Base-by-base conservation (phyloP, 2,329 filamentous ascomycete species). In the Chrysoporthe austroafricana region DNA sequence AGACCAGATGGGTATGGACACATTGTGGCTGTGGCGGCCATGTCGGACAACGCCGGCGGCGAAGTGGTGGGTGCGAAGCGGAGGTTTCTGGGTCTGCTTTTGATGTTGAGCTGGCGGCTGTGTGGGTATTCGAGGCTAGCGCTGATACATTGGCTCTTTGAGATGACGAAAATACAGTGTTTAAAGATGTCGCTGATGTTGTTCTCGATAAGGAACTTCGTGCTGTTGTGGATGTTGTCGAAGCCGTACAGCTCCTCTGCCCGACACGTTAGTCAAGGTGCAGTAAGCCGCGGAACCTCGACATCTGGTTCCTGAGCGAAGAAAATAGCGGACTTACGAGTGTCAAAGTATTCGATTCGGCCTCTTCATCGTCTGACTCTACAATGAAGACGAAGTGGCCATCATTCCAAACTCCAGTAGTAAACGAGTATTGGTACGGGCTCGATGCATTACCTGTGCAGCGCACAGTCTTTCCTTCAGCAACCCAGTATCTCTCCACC, bases 361-460 rank as follows among this genome's bases (percentile, higher is more conserved):
- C 59, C 59, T 62, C 14, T 8, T 62, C 59, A 11, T 62, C 59
- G 32, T 44, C 59, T 42, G 59, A 62, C 14, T 62, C 44, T 26
- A 62, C 59, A 18, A 62, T 50, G 32, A 62, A 62, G 42, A 62
- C 44, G 26, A 62, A 62, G 26, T 62, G 42, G 42, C 59, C 59
- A 32, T 62, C 42, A 2, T 62, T n/a, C 59, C 59, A 62, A 8
- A 48, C 44, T 26, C 59, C 59, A 4, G 42, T 48, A 34, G 48
- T 36, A 16, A 62, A 62, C 11, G 59, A 62, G 21, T 44, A 62
- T 11, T 43, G 36, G 26, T 62, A 62, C 5, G 59, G 59, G 36
- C 59, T 62, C 26, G 59, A 50, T 46, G 59, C 32, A 46, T 16
- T 50, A 60, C 57, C 57, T 60, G 39, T 60, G 21, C 42, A 34